phyloP scores from a whole-genome alignment of 768 basidiomycete species.

The Tubosaeta brunneosetosa region DNA sequence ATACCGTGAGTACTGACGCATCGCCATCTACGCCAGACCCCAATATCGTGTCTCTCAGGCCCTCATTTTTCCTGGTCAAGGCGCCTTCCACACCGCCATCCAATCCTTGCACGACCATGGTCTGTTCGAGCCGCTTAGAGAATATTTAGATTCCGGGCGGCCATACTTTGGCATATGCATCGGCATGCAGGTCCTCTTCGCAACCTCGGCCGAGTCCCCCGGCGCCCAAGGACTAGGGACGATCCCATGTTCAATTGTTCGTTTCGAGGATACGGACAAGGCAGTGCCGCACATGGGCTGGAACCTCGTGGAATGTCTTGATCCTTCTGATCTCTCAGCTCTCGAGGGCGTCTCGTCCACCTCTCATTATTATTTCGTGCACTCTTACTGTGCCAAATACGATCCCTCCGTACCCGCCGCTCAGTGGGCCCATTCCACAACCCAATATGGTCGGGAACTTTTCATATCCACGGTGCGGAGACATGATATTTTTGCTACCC shows the following conservation, averaged over 20 bases:
- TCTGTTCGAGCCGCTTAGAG: constrained; percentile 71
- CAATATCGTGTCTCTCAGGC: constrained; percentile 45
- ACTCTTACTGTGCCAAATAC: constrained; percentile 87
- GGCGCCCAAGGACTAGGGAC: constrained; percentile 68
- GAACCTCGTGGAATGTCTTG: constrained; percentile 70
- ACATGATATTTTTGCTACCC: constrained; percentile 84
- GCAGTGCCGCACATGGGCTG: constrained; percentile 98
- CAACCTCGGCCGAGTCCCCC: constrained; percentile 76
- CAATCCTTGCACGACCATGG: constrained; percentile 67
- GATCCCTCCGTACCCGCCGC: constrained; percentile 55
- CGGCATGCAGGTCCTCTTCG: constrained; percentile 95
- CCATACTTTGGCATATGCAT: constrained; percentile 99
- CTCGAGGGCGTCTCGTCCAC: constrained; percentile 45
- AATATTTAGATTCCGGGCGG: constrained; percentile 80
- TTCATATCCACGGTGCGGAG: constrained; percentile 83
- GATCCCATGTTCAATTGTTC: constrained; percentile 75
- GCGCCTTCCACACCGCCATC: constrained; percentile 87
- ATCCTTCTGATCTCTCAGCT: constrained; percentile 35
- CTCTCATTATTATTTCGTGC: constrained; percentile 94
- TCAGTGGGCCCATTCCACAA: constrained; percentile 78
- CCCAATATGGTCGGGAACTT: constrained; percentile 90
- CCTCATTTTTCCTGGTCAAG: constrained; percentile 96
- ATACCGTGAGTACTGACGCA: constrained; percentile 48
- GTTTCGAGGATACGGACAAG: constrained; percentile 70
- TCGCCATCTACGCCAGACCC: constrained; percentile 3